Percentiles rank a stretch among this genome's conserved stretches.
phyloP scores from a whole-genome alignment of 495 filamentous ascomycete species.

The Penicillium dipodomyicola region DNA sequence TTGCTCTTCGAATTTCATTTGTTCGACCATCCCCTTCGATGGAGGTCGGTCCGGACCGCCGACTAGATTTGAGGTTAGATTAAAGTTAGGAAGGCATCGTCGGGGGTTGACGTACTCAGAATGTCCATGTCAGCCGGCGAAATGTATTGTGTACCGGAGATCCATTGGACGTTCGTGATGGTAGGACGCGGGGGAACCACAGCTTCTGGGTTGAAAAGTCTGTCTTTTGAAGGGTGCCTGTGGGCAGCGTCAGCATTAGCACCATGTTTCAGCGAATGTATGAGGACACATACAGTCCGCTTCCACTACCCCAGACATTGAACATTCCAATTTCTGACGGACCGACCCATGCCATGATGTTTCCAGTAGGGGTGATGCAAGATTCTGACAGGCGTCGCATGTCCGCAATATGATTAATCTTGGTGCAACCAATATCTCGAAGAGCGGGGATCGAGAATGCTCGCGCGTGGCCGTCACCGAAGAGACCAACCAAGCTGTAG shows the following conservation, averaged over 20 bases:
- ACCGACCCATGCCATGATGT: conserved; percentile 83
- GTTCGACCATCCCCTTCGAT: conserved; percentile 71
- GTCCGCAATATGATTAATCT: conserved; percentile 64
- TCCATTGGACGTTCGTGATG: conserved; percentile 94
- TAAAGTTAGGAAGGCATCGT: neutral
- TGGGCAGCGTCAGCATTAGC: conserved; percentile 41
- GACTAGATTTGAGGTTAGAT: conserved; percentile 43
- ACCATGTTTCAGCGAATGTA: neutral
- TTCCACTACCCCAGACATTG: conserved; percentile 75
- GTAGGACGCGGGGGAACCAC: conserved; percentile 79
- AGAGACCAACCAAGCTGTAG: conserved; percentile 77
- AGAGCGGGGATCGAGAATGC: conserved; percentile 82
- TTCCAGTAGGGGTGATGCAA: conserved; percentile 69
- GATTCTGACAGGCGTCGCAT: conserved; percentile 64
- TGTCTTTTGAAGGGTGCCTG: conserved; percentile 60
- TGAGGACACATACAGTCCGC: conserved; percentile 46
- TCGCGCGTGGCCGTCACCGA: conserved; percentile 72
- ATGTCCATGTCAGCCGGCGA: conserved; percentile 87
- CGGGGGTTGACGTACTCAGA: conserved; percentile 50
- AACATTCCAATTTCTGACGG: conserved; percentile 80
- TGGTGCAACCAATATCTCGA: conserved; percentile 74
- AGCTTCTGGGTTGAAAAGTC: conserved; percentile 70
- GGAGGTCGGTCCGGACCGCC: conserved; percentile 85
- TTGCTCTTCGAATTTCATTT: conserved; percentile 58
- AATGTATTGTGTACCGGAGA: conserved; percentile 89